A percentile compares a stretch with the other conserved stretches of the same genome.
These are phyloP conservation scores for Trypanosoma mega DNA, from an alignment of 208 protist species.

Conservation along the genomic window DNA sequence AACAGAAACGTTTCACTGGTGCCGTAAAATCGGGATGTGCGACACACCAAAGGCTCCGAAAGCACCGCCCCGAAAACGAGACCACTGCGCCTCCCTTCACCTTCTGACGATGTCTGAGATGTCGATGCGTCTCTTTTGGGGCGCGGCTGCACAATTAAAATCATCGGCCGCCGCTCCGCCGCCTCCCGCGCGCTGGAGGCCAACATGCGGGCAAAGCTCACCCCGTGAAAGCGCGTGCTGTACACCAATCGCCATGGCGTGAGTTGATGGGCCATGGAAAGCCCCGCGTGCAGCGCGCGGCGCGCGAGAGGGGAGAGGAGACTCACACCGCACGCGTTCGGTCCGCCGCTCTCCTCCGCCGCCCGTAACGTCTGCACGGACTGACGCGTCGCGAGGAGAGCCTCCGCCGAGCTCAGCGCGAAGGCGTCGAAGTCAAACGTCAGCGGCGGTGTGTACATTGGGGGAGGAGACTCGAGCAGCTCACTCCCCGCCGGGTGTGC, in stretches of 20 bases:
- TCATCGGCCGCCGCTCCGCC: constrained; percentile 39
- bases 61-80: constrained; percentile 63
- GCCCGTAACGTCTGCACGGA: constrained; percentile 19
- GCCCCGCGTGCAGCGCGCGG: constrained; percentile 50
- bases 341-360: neutral
- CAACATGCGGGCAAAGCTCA: constrained; percentile 51
- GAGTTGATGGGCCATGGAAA: constrained; percentile 66
- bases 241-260: constrained; percentile 69
- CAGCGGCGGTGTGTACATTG: constrained; percentile 44
- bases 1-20: constrained; percentile 72
- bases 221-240: constrained; percentile 65
- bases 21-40: constrained; percentile 69
- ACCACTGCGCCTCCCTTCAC: neutral
- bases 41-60: constrained; percentile 40
- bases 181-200: constrained; percentile 46
- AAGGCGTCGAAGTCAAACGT: constrained; percentile 73
- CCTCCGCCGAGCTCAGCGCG: constrained; percentile 50
- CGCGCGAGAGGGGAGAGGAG: constrained; percentile 47
- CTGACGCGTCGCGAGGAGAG: constrained; percentile 37
- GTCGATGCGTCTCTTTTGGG: constrained; percentile 20
- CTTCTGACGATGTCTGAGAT: neutral
- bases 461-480: neutral
- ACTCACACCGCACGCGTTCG: constrained; percentile 23
- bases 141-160: constrained; percentile 62
- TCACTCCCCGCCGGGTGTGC: constrained; percentile 29